These are phyloP conservation scores for Fomitopsis pulvina DNA, from an alignment of 768 basidiomycete genomes.

Conservation along the genomic window DNA sequence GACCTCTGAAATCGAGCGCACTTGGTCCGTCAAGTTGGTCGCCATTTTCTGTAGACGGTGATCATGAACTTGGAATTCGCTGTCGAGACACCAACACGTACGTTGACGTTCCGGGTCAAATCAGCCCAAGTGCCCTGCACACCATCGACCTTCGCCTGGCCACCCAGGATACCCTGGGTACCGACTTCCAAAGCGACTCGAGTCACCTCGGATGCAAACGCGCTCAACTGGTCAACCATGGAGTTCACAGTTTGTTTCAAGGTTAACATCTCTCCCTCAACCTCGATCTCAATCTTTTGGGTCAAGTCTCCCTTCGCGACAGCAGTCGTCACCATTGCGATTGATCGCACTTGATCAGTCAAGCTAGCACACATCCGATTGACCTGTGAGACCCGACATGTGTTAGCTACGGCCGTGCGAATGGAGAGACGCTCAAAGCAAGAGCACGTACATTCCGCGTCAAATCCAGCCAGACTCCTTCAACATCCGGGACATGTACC, in stretches of 20 bases:
- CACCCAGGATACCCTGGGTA: slow-evolving; percentile 85
- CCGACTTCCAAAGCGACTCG: slow-evolving; percentile 86
- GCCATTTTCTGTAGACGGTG: slow-evolving; percentile 68
- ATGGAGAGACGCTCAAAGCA: neutral
- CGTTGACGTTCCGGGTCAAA: slow-evolving; percentile 86
- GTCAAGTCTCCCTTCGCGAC: slow-evolving; percentile 89
- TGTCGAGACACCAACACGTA: slow-evolving; percentile 28
- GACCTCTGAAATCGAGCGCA: slow-evolving; percentile 85
- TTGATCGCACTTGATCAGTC: slow-evolving; percentile 78
- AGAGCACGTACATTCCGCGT: slow-evolving; percentile 55
- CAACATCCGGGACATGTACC: slow-evolving; percentile 81
- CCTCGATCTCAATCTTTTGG: slow-evolving; percentile 88
- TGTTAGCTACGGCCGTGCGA: neutral
- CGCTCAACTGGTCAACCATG: slow-evolving; percentile 90
- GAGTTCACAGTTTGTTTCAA: slow-evolving; percentile 82
- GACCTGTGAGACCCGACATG: slow-evolving; percentile 36
- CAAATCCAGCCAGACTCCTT: slow-evolving; percentile 87
- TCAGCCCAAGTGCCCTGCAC: slow-evolving; percentile 94
- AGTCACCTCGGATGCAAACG: slow-evolving; percentile 79
- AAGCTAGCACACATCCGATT: slow-evolving; percentile 78
- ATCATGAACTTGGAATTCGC: neutral
- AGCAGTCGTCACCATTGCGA: slow-evolving; percentile 81
- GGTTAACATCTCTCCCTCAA: slow-evolving; percentile 82
- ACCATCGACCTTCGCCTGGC: slow-evolving; percentile 84
- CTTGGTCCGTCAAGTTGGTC: slow-evolving; percentile 77